Conservation (phyloP, 805 yeast species). For the Pichia gijzeniarum region DNA sequence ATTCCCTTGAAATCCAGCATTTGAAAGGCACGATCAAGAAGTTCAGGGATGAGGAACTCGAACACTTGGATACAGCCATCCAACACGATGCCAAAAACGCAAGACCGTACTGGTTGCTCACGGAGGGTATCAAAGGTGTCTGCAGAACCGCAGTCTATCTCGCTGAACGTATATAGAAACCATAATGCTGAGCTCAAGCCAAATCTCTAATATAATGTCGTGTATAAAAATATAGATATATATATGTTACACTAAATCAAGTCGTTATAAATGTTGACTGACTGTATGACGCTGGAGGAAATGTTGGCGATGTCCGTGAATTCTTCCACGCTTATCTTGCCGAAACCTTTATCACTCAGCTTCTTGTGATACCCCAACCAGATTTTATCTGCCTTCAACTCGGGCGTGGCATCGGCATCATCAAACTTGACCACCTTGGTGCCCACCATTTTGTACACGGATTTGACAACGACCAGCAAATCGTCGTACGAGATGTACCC, state of each 20-base stretch:
- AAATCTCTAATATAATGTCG: not conserved
- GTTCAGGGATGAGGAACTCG: constrained; percentile 91
- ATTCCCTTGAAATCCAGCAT: constrained; percentile 48
- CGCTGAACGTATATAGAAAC: constrained; percentile 70
- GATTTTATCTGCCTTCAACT: constrained; percentile 73
- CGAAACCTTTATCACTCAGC: constrained; percentile 66
- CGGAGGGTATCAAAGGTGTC: constrained; percentile 78
- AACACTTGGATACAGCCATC: constrained; percentile 90
- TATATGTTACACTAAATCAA: constrained; percentile 16
- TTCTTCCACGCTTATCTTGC: constrained; percentile 72
- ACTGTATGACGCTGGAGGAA: constrained; percentile 69
- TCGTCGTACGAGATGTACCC: constrained; percentile 75
- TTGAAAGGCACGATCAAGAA: constrained; percentile 59
- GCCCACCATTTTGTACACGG: constrained; percentile 94
- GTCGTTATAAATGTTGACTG: constrained; percentile 51
- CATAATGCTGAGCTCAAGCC: no score
- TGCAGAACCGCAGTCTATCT: constrained; percentile 87
- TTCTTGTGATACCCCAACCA: constrained; percentile 41
- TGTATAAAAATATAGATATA: not conserved
- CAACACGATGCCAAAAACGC: constrained; percentile 90
- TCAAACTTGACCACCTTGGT: constrained; percentile 76
- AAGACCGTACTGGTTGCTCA: constrained; percentile 81
- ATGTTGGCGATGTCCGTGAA: constrained; percentile 74
- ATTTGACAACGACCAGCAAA: constrained; percentile 68
- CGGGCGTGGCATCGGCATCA: constrained; percentile 90